Evolutionary conservation across 73 alveolate species (phyloP), one percentile per base, ranked within the genome.

Genomic region (Tetrahymena thermophila): DNA sequence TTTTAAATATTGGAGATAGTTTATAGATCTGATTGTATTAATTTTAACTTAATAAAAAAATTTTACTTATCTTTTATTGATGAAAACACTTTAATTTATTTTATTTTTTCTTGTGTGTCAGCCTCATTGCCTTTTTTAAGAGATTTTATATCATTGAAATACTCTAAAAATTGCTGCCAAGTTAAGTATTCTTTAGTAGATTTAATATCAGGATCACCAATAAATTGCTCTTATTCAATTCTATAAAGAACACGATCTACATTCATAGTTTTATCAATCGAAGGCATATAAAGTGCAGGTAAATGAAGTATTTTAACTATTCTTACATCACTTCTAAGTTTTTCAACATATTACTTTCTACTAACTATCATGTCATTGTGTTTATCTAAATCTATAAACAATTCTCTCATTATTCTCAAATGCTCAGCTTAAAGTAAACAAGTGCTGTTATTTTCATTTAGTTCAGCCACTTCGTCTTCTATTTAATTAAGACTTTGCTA

Each of bases 161-260:
- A 85, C 93, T 95, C 97, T 58, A 95, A 42, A 43, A 95, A 95
- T 38, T 95, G 56, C 56, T 95, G 35, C 97, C 97, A 95, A 8
- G 97, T 85, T 16, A 95, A 85, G 23, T 50, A 89, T 50, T 95
- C 97, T 55, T 34, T 35, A 28, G 95, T 94, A 28, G 71, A 95
- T n/a, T 93, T 93, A 19, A 34, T 19, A 25, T 71, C 89, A 28
- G 89, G 89, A 71, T 71, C 89, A 4, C 89, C 89, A 1, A 71
- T 71, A 21, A 23, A 71, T 71, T 71, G 11, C 23, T 71, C 89
- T 71, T 71, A 21, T 19, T 95, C 97, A 38, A 95, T 43, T 43
- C 94, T 43, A 42, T 94, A 95, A 35, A 95, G 50, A 71, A 95
- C 94, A 21, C 94, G 35, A n/a, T 95, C 97, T 19, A 95, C 55